These are phyloP conservation scores for Cyanidiococcus yangmingshanensis DNA, from an alignment of 23 red algal genomes.

Conservation along the genomic window DNA sequence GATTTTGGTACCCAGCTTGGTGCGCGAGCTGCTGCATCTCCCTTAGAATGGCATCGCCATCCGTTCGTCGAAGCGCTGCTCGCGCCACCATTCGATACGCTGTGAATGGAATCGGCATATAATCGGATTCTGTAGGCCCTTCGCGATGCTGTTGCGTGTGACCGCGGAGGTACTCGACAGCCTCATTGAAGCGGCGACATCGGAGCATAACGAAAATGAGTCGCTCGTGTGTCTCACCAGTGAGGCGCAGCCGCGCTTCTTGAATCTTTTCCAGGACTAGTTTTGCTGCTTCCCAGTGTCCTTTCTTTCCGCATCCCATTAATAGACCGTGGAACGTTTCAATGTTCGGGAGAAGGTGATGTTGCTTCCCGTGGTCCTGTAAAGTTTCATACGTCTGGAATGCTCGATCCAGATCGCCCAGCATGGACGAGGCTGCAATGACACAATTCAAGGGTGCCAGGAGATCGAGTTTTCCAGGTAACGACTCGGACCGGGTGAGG, in stretches of 20 bases:
- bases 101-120: background rate
- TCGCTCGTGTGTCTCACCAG: conserved; percentile 1
- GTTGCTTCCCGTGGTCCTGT: background rate
- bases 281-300: background rate
- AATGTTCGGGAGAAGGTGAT: background rate
- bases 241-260: background rate
- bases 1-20: background rate
- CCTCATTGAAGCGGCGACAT: background rate
- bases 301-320: background rate
- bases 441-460: conserved; percentile 2
- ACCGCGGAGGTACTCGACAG: background rate
- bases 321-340: background rate
- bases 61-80: background rate
- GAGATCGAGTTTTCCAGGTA: background rate
- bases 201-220: background rate
- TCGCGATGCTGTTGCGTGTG: background rate
- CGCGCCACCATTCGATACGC: conserved; percentile 15
- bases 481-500: background rate
- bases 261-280: conserved; percentile 14
- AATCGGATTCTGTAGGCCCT: background rate
- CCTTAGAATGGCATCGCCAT: background rate
- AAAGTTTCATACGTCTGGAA: background rate
- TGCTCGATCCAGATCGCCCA: conserved; percentile 6
- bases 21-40: background rate
- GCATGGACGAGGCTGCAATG: background rate